Base-by-base conservation (phyloP, 2,329 filamentous ascomycete genomes). In the Spiromastix sp. region DNA sequence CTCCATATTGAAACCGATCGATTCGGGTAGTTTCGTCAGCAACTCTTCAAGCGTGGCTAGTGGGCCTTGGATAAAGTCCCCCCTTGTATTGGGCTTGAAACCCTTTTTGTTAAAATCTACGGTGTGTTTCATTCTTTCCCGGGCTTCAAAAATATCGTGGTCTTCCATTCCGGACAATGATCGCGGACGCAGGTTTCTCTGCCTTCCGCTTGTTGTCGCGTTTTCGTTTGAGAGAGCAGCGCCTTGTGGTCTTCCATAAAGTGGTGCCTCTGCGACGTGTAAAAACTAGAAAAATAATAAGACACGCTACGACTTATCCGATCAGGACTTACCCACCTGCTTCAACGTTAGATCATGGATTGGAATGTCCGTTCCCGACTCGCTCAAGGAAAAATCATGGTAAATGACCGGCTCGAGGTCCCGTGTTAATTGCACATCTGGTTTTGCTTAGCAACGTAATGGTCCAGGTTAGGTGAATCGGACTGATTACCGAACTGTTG, bases 361-460 rank as follows among this genome's bases (percentile, higher is more conserved):
- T 10, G 61, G 52, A 20, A 56, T 44, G 40, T 66, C 61, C 3
- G 59, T 59, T 2, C 63, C 62, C 4, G 57, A 54, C 38, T 66
- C 61, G 39, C 59, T 64, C 4, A 66, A 39, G 2, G 54, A 55
- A 34, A 63, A 65, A 40, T 65, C 60, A 39, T 65, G 61, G 32
- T 59, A 65, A 11, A 64, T 51, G 8, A 66, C 51, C 2, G 63
- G 57, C 8, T 57, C 45, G 24, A 52, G 44, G 32, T 66, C 63
- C 42, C 52, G 54, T 2, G 63, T 65, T 11, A 66, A 42, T 40
- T 66, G 63, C 2, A 63, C 51, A 45, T 66, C 62, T 54, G 20
- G 3, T 17, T n/a, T n/a, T n/a, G n/a, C n/a, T n/a, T n/a, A n/a
- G n/a, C n/a, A n/a, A n/a, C n/a, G n/a, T n/a, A n/a, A n/a, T n/a